Evolutionary conservation across 179 eudicot species (phyloP).

Genomic region (Spinacia oleracea): DNA sequence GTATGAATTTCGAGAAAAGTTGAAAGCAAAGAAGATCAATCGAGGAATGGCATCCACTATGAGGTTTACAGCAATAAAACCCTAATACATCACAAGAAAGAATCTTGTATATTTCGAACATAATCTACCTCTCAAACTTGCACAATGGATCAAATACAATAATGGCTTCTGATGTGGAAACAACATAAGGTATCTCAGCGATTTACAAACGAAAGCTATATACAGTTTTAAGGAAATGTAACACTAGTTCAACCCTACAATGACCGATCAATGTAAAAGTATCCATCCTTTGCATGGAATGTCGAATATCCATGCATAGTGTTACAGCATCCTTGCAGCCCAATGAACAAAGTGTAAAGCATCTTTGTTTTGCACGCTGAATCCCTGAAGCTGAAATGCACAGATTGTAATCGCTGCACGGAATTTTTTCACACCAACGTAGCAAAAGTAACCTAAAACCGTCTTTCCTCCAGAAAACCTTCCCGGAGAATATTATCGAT

Average conservation of each 20-base stretch:
- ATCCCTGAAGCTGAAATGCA: constrained; percentile 17
- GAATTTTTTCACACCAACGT: not conserved
- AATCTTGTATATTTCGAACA: not conserved
- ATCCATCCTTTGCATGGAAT: not conserved
- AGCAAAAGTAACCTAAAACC: not conserved
- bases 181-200: not conserved
- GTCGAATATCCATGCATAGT: not conserved
- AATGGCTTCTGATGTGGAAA: not conserved
- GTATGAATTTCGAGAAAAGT: too few relatives aligned
- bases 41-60: not conserved
- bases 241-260: not conserved
- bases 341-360: too few relatives aligned
- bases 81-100: not conserved
- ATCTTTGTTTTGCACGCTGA: not conserved
- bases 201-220: constrained; percentile 22
- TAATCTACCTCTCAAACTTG: not conserved
- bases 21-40: too few relatives aligned
- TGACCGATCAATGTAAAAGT: not conserved
- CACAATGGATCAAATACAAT: constrained; percentile 6
- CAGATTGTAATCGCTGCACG: not conserved
- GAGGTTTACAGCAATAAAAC: not conserved
- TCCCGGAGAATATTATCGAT: not conserved
- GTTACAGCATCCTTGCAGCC: not conserved
- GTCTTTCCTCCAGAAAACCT: not conserved
- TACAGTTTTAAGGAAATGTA: constrained; percentile 14